A percentile compares a stretch with the other conserved stretches of the same genome.
Evolutionary conservation across 78 protist genomes (phyloP).

Genomic region (Bigelowiella natans): DNA sequence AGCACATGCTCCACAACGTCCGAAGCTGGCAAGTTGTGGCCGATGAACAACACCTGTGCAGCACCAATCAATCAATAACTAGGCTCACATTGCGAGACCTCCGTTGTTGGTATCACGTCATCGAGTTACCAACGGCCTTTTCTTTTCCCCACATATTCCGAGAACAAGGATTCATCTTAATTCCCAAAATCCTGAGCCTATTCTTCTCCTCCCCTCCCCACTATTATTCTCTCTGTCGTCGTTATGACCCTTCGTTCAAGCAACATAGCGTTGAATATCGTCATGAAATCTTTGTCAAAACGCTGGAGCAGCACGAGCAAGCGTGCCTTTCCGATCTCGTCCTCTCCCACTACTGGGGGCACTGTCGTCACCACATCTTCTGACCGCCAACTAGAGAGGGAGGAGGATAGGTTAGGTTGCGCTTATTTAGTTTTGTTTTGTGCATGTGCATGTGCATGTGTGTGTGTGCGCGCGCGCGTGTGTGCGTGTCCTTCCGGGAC

Average conservation of each 20-base stretch:
- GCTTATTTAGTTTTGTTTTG: no score
- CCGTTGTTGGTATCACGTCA: background rate
- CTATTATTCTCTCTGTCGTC: no score
- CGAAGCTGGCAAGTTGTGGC: background rate
- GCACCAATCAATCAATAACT: no score
- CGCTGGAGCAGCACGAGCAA: background rate
- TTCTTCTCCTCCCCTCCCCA: no score
- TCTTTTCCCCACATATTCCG: background rate
- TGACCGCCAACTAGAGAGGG: no score
- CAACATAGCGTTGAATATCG: background rate
- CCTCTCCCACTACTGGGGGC: background rate
- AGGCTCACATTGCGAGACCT: no score
- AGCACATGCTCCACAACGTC: background rate
- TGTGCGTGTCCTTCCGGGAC: no score
- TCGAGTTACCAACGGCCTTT: background rate
- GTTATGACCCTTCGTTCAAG: background rate
- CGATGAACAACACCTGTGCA: background rate
- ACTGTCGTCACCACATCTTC: background rate
- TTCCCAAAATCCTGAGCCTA: no score
- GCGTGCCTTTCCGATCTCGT: background rate
- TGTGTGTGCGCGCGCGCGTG: no score
- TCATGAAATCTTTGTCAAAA: background rate
- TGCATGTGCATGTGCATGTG: no score
- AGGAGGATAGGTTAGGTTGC: no score
- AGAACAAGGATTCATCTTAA: no score